Base-by-base conservation (phyloP, 805 yeast species). In the Myxozyma kluyveri region DNA sequence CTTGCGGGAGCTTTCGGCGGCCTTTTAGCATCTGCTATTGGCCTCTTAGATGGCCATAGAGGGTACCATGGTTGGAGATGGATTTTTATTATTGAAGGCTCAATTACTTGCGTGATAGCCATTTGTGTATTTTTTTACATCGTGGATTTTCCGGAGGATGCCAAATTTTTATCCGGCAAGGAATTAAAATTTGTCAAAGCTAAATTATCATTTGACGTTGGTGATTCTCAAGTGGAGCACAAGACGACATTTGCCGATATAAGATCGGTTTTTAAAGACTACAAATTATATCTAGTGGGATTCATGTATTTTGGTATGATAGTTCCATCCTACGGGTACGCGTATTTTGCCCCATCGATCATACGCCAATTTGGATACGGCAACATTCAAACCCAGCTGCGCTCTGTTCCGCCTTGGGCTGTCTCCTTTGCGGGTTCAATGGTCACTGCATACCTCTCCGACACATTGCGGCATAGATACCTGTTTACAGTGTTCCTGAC, bases 361-460 rank as follows among this genome's bases (percentile, higher is more conserved):
- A 81, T 84, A 64, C 72, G 71, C 47, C 68, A 76, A 37, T 72
- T 84, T 71, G 84, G 85, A 19, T 75, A 83, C 72, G 76, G 87
- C 1, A 82, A 87, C 2, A 84, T 81, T 62, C 73, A 78, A 50
- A 91, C 95, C 7, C 88, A 88, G 67, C 78, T 84, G 49, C 83
- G 83, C 69, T 84, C 95, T 0, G 86, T 88, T 44, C 89, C 88
- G 60, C 95, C 96, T 19, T 88, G 95, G 90, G 73, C 86, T 38
- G 71, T 76, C 26, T 86, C 95, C 0, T 84, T 88, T 63, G 88
- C 84, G 4, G 71, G 78, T 31, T 78, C 83, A 40, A 81, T 83
- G 69, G 61, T 79, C 3, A 57, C 77, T n/a, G 91, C 95, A 0
- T 70, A 74, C 52, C 56, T 75, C 50, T 83, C 93, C 0, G 96